Percentiles rank a stretch among this genome's conserved stretches.
These are phyloP conservation scores for Bruguiera hainesii DNA, from an alignment of 441 rosid genomes.

Conservation along the genomic window DNA sequence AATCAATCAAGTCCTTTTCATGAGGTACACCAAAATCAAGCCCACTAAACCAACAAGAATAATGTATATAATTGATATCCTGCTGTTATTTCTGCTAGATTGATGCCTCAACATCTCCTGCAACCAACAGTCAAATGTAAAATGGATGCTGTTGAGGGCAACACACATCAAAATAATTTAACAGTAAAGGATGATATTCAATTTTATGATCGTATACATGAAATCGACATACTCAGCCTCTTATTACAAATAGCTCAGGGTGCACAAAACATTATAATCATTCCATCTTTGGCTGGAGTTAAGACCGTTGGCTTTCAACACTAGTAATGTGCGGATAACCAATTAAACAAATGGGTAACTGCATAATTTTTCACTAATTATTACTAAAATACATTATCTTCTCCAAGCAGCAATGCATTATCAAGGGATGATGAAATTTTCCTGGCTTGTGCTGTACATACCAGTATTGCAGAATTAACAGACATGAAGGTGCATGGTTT, in stretches of 20 bases:
- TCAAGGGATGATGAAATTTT: not conserved
- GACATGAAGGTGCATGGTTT: not conserved
- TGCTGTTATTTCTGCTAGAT: conserved; percentile 34
- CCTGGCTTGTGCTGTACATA: not conserved
- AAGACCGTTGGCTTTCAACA: not conserved
- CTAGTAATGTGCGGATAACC: too few relatives aligned
- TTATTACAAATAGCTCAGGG: not conserved
- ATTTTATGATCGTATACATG: too few relatives aligned
- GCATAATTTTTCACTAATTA: not conserved
- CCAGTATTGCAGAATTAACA: not conserved
- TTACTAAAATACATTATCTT: not conserved
- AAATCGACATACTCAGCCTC: not conserved
- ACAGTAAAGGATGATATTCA: too few relatives aligned
- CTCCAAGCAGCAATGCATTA: not conserved
- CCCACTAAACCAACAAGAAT: conserved; percentile 54
- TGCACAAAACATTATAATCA: not conserved
- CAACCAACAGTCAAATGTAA: conserved; percentile 16
- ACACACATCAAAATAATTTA: not conserved
- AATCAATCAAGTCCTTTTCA: conserved; percentile 42
- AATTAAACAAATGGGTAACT: not conserved
- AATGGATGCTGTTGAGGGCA: not conserved
- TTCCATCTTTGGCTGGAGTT: not conserved
- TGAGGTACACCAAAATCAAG: conserved; percentile 56
- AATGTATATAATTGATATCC: conserved; percentile 37
- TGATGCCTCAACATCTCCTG: conserved; percentile 65